Evolutionary conservation across 148 eudicot species (phyloP), one percentile per base, ranked within the genome.

Genomic region (Vaccinium corymbosum): DNA sequence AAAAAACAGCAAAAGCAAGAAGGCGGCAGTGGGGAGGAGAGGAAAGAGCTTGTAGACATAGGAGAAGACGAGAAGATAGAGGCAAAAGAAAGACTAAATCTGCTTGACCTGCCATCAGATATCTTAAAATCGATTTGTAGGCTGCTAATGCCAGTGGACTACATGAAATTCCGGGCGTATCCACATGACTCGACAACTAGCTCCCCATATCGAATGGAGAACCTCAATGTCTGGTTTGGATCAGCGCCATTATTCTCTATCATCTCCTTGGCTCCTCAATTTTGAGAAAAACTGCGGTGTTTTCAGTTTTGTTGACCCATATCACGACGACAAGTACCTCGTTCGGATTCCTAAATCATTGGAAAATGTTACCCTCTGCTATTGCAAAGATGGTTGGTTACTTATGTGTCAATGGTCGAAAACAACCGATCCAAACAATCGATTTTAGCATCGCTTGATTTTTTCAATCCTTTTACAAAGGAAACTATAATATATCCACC

Each of bases 201-300:
- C 72, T 11, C 72, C 72, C 29, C 72, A 25, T 7, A 66, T 66
- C 72, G 29, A 66, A 66, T 66, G 72, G 72, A 66, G 72, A 66
- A 66, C 38, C 29, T 29, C 72, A 66, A 25, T 27, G 72, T 66
- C 35, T 9, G 29, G 72, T 66, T 61, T 20, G 6, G 68, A 61
- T 19, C n/a, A n/a, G 0, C 68, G 10, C 17, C 25, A 6, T 61
- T 8, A 11, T 55, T 55, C 57, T 55, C 57, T 55, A 52, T 49
- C 25, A n/a, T 61, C 68, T 19, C 68, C 68, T 19, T 61, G 68
- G 68, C 68, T 61, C n/a, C 6, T 61, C 22, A n/a, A 19, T 61
- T n/a, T 20, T 2, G 25, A 61, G 68, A 61, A 7, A 61, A 61
- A 5, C 10, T n/a, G 3, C 1, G 68, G 68, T 8, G 68, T 61